A percentile compares a stretch with the other conserved stretches of the same genome.
Evolutionary conservation across 129 eudicot genomes (phyloP).

Genomic region (Pittosporum tobira): DNA sequence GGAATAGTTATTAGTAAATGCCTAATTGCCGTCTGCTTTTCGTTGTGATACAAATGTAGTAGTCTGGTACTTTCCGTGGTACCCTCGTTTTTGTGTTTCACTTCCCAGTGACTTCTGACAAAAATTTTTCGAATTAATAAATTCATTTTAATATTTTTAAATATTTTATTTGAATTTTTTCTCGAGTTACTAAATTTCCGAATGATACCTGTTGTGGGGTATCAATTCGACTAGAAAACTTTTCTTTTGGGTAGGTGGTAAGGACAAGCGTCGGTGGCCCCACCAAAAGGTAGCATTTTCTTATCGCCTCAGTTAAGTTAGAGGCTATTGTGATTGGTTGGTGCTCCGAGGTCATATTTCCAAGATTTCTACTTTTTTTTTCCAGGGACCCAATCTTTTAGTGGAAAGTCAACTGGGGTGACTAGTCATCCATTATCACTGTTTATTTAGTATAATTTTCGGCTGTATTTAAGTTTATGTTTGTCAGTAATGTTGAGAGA

Average conservation of each 20-base stretch:
- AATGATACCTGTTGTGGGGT: constrained; percentile 8
- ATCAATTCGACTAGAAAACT: constrained; percentile 1
- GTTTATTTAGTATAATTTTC: not conserved
- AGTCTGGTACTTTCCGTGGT: constrained; percentile 51
- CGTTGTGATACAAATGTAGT: not conserved
- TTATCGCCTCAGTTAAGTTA: not conserved
- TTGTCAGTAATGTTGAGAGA: no score
- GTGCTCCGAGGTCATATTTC: constrained; percentile 10
- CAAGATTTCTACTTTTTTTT: constrained; percentile 14
- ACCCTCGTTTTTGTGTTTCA: constrained; percentile 22
- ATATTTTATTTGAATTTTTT: not conserved
- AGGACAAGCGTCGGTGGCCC: constrained; percentile 9
- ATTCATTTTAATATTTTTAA: not conserved
- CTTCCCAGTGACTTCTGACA: constrained; percentile 19
- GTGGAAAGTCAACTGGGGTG: constrained; percentile 44
- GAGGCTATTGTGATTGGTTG: constrained; percentile 16
- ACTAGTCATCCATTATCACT: no score
- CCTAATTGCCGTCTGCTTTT: not conserved
- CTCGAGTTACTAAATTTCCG: not conserved
- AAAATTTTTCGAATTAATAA: constrained; percentile 13
- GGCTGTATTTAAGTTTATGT: no score
- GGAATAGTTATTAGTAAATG: no score
- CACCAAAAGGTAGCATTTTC: constrained; percentile 14
- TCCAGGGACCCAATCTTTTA: constrained; percentile 15
- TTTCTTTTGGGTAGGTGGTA: constrained; percentile 24